A percentile compares a stretch with the other conserved stretches of the same genome.
Conservation (phyloP, 2,329 filamentous ascomycete genomes). For the Metarhizium anisopliae region DNA sequence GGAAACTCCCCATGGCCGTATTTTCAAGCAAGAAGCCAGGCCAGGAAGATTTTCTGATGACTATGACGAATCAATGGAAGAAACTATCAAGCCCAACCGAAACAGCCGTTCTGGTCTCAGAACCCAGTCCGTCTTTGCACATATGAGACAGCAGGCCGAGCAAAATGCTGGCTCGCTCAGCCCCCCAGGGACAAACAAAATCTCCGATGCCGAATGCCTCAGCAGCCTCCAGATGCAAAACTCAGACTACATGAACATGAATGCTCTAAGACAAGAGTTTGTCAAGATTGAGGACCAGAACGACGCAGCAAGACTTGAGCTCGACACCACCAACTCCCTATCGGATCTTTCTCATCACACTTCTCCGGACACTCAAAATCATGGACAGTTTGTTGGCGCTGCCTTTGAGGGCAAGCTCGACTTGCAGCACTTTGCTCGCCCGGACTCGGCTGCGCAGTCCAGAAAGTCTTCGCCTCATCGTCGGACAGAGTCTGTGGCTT, state of each 20-base stretch:
- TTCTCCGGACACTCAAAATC: slow-evolving; percentile 32
- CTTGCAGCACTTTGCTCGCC: slow-evolving; percentile 19
- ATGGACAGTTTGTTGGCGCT: slow-evolving; percentile 26
- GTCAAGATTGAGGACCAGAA: slow-evolving; percentile 27
- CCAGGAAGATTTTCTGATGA: slow-evolving; percentile 47
- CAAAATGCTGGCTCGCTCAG: slow-evolving; percentile 41
- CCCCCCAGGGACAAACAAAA: slow-evolving; percentile 42
- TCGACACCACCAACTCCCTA: slow-evolving; percentile 24
- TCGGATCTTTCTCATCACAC: slow-evolving; percentile 42
- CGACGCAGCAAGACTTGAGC: slow-evolving; percentile 23
- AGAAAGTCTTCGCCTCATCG: slow-evolving; percentile 31
- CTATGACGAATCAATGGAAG: slow-evolving; percentile 58
- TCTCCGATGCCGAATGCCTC: slow-evolving; percentile 37
- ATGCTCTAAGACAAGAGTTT: slow-evolving; percentile 36
- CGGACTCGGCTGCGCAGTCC: slow-evolving; percentile 10
- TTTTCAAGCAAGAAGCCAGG: slow-evolving; percentile 31
- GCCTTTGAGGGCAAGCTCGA: slow-evolving; percentile 36
- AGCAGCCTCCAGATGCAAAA: slow-evolving; percentile 44
- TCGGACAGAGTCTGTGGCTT: slow-evolving; percentile 51
- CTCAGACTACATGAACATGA: slow-evolving; percentile 48
- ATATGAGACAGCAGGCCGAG: slow-evolving; percentile 49
- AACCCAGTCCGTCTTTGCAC: slow-evolving; percentile 46
- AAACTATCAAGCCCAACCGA: slow-evolving; percentile 51
- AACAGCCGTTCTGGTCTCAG: slow-evolving; percentile 33
- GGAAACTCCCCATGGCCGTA: slow-evolving; percentile 48